Conservation (phyloP, 1,139 yeast genomes). For the Zygosaccharomyces pseudobailii region DNA sequence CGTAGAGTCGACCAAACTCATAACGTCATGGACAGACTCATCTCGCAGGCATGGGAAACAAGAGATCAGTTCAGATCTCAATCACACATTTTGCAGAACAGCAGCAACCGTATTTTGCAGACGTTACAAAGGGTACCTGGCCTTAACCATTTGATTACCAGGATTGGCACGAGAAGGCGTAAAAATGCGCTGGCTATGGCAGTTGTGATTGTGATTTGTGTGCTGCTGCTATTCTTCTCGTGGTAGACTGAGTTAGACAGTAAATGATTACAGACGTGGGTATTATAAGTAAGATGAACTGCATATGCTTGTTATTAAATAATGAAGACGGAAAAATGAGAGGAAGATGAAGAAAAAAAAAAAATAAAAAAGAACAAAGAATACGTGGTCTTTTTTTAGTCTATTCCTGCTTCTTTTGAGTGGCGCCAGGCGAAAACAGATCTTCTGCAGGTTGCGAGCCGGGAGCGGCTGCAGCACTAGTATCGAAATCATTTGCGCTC, state of each 20-base stretch:
- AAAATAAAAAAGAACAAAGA: not conserved
- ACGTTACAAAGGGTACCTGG: conserved; percentile 76
- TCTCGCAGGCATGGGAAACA: conserved; percentile 82
- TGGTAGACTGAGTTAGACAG: conserved; percentile 23
- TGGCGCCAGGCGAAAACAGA: not conserved
- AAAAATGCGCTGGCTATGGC: conserved; percentile 87
- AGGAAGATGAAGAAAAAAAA: not conserved
- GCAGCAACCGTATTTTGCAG: conserved; percentile 59
- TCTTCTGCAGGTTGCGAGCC: not conserved
- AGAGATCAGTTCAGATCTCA: conserved; percentile 79
- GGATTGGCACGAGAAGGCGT: conserved; percentile 82
- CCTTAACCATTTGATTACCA: conserved; percentile 64
- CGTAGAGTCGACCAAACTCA: conserved; percentile 70
- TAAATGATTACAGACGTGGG: not conserved
- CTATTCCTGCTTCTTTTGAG: not conserved
- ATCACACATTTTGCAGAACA: conserved; percentile 55
- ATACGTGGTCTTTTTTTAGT: not conserved
- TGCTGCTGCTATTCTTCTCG: conserved; percentile 59
- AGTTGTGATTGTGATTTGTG: conserved; percentile 64
- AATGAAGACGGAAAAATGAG: not conserved
- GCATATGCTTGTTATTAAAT: not conserved
- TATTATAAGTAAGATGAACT: not conserved
- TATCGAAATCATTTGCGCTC: not conserved
- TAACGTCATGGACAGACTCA: conserved; percentile 68
- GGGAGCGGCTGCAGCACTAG: not conserved